Base-by-base conservation (phyloP, 345 rosid species). In the Eucalyptus grandis region DNA sequence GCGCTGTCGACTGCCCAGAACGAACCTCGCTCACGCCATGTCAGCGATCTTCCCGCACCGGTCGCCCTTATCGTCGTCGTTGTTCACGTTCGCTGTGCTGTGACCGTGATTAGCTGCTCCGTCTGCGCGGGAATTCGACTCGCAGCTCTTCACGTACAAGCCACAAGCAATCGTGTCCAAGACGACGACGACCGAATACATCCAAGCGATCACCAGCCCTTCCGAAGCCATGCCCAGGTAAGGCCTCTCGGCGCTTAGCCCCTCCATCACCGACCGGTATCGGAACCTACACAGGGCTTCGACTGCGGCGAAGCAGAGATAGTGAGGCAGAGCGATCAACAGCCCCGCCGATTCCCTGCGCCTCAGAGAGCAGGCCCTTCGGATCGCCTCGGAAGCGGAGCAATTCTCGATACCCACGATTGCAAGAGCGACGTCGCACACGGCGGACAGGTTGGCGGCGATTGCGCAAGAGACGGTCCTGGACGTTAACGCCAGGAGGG, bases 121-220 rank as follows among this genome's bases (percentile, higher is more conserved):
- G 30, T 40, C 87, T 43, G 22, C 87, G 50, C 65, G 43, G 24
- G 53, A 54, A 53, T 47, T 43, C 50, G 81, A 49, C 67, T 77
- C 89, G 86, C 65, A 88, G 27, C 47, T 91, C 88, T 88, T 88
- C 90, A 90, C 81, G 81, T 90, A 90, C 65, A 93, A 49, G 90
- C 90, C 91, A 62, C 91, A 88, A 87, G 88, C 87, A 56, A 93
- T 91, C 80, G 93, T 92, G 51, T 93, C 95, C 89, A 94, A 89
- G 43, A 92, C 91, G 49, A 93, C 60, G 47, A 91, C 34, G 26
- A 90, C 85, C 40, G 94, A 93, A 90, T 88, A 93, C 90, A 93
- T 4, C 58, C 80, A 91, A 80, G 92, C 81, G 83, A 94, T 87
- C 85, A 93, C 86, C 51, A 91, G 9, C 9, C 92, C 92, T 88